Conservation (phyloP, 2,329 filamentous ascomycete genomes). For the Pestalotiopsis sp. region DNA sequence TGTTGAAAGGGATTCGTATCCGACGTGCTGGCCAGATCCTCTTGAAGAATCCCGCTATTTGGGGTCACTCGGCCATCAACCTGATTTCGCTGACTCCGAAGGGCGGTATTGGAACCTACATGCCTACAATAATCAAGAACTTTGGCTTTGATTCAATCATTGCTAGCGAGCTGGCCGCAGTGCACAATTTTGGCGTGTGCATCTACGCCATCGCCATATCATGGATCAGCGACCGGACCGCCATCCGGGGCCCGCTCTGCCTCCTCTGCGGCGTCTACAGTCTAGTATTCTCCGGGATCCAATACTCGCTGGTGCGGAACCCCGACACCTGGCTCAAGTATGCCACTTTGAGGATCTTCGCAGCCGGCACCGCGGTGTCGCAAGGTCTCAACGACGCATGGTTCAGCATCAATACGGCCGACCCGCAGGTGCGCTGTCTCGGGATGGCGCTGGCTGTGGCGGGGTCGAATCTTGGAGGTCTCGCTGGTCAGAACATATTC, state of each 20-base stretch:
- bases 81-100: background rate
- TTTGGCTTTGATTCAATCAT: background rate
- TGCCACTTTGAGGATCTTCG: background rate
- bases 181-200: background rate
- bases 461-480: background rate
- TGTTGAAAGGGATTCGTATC: background rate
- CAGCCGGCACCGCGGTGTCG: background rate
- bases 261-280: slow-evolving; percentile 2
- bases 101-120: background rate
- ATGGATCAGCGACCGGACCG: slow-evolving; percentile 1
- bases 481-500: background rate
- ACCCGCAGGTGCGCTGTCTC: background rate
- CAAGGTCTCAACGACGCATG: background rate
- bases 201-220: background rate
- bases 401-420: slow-evolving; percentile 3
- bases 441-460: slow-evolving; percentile 4
- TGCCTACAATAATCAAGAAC: slow-evolving; percentile 6
- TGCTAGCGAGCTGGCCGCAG: background rate
- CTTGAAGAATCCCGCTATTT: background rate
- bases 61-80: background rate
- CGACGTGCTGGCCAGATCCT: background rate
- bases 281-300: background rate
- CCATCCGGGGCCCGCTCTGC: background rate
- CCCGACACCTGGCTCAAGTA: background rate
- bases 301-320: background rate